Evolutionary conservation across 192 early-diverging fungal genomes (phyloP).

Genomic region (Haplosporangium gracile): DNA sequence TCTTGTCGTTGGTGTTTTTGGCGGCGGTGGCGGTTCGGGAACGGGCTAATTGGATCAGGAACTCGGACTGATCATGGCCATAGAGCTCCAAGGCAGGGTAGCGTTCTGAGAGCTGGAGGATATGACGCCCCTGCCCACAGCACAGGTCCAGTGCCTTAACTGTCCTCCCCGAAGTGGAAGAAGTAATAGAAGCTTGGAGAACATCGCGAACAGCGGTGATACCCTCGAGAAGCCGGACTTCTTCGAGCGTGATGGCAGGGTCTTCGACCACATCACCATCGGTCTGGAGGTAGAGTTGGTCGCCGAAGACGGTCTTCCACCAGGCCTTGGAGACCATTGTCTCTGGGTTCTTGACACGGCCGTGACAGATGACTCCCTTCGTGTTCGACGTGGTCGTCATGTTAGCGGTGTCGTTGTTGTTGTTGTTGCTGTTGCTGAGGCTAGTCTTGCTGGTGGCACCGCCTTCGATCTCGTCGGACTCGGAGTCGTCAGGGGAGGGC

Average conservation of each 20-base stretch:
- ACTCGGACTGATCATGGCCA: constrained; percentile 72
- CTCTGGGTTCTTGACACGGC: constrained; percentile 64
- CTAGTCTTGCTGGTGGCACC: not conserved
- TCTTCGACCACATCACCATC: constrained; percentile 77
- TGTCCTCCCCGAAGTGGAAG: not conserved
- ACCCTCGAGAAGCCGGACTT: constrained; percentile 60
- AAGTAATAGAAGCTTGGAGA: not conserved
- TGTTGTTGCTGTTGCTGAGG: not conserved
- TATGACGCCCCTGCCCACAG: constrained; percentile 74
- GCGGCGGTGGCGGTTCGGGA: constrained; percentile 42
- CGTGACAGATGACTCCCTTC: constrained; percentile 5
- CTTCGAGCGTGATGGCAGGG: constrained; percentile 66
- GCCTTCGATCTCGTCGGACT: constrained; percentile 2
- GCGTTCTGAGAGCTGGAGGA: constrained; percentile 58
- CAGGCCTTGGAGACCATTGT: constrained; percentile 65
- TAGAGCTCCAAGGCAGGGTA: constrained; percentile 64
- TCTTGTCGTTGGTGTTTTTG: not conserved
- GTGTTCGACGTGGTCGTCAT: not conserved
- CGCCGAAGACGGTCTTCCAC: constrained; percentile 68
- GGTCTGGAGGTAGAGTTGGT: constrained; percentile 72
- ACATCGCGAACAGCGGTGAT: not conserved
- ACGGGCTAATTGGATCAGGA: constrained; percentile 64
- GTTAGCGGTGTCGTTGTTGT: not conserved
- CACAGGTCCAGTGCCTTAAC: constrained; percentile 65
- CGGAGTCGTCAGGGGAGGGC: not conserved